Conservation (phyloP, 2,329 filamentous ascomycete genomes). For the Myriosclerotinia curreyana region DNA sequence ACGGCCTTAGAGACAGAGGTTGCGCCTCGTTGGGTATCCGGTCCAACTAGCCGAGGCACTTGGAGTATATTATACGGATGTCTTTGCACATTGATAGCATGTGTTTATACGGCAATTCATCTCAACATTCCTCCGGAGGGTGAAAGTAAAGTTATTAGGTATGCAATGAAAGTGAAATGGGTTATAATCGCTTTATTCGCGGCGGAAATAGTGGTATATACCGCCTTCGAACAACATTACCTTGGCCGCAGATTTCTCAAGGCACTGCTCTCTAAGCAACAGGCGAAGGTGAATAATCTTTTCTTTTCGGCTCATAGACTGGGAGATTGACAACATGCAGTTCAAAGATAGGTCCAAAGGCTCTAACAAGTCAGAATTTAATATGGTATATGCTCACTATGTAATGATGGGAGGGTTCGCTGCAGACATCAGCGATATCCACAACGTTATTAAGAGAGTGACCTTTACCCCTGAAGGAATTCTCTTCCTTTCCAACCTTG, state of each 20-base stretch:
- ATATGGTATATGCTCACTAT: constrained; percentile 23
- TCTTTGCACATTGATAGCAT: constrained; percentile 20
- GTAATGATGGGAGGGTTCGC: constrained; percentile 23
- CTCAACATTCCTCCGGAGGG: constrained; percentile 20
- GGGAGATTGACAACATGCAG: background rate
- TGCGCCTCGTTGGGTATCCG: background rate
- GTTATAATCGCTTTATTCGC: constrained; percentile 20
- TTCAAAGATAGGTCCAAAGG: background rate
- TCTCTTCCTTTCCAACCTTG: constrained; percentile 20
- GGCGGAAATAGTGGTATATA: constrained; percentile 20
- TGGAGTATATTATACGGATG: constrained; percentile 21
- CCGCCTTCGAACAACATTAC: constrained; percentile 22
- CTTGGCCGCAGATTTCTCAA: constrained; percentile 13
- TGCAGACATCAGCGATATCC: constrained; percentile 18
- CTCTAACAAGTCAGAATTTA: background rate
- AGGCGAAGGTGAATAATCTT: background rate
- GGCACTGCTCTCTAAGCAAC: background rate
- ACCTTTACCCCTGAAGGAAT: constrained; percentile 11
- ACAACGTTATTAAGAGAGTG: constrained; percentile 14
- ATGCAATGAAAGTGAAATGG: constrained; percentile 23
- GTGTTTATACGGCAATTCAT: constrained; percentile 25
- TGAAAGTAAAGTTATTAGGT: background rate
- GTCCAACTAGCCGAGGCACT: background rate
- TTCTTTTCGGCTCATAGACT: too few species aligned
- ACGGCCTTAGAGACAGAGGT: background rate